Percentiles rank a stretch among this genome's conserved stretches.
These are phyloP conservation scores for Sugiyamaella paludigena DNA, from an alignment of 1,139 yeast genomes.

Conservation along the genomic window DNA sequence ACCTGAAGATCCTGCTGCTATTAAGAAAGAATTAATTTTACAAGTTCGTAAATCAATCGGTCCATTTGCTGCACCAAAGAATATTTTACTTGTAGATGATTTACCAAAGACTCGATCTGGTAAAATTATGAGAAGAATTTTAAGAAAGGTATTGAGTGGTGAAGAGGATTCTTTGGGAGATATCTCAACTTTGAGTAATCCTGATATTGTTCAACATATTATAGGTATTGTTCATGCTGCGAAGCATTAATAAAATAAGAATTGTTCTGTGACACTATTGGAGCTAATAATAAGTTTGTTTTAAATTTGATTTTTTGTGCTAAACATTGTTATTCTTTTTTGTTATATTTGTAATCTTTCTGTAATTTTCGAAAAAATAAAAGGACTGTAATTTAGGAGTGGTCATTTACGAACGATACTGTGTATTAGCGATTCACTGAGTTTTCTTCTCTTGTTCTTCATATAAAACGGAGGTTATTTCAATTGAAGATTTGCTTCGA, in stretches of 20 bases:
- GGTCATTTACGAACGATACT: too few species aligned
- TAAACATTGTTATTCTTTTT: too few species aligned
- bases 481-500: too few species aligned
- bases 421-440: too few species aligned
- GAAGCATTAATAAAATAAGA: not conserved
- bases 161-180: constrained; percentile 95
- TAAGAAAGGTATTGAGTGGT: constrained; percentile 82
- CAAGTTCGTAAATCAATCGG: constrained; percentile 93
- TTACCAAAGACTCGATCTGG: constrained; percentile 98
- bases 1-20: constrained; percentile 51
- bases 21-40: constrained; percentile 77
- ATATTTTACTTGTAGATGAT: constrained; percentile 79
- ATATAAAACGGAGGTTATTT: too few species aligned
- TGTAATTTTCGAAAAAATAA: too few species aligned
- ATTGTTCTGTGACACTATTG: too few species aligned
- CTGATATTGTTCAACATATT: constrained; percentile 76
- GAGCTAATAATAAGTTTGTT: too few species aligned
- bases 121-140: constrained; percentile 95
- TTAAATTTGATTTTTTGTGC: too few species aligned
- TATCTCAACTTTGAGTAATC: constrained; percentile 83
- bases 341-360: too few species aligned
- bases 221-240: constrained; percentile 41
- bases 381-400: too few species aligned
- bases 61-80: constrained; percentile 97
- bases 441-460: too few species aligned